Base-by-base conservation (phyloP, 2,329 filamentous ascomycete species). In the Pseudogymnoascus sp. region DNA sequence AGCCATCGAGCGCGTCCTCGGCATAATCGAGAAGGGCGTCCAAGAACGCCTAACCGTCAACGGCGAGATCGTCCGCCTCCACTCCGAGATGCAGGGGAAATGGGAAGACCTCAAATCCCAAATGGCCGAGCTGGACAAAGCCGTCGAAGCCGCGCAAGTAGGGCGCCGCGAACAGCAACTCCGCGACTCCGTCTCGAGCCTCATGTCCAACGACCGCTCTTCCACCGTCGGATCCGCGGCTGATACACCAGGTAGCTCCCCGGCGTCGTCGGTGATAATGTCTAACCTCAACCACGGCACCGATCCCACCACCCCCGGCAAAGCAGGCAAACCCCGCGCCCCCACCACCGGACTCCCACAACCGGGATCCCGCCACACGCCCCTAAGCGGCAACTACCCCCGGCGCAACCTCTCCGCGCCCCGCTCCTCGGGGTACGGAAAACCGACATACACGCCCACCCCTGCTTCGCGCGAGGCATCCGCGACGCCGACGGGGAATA, bases 21-120 rank as follows among this genome's bases (percentile, higher is more conserved):
- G 89, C 41, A 96, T 98, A 73, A 97, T 98, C 61, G 92, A 97
- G 70, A 93, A 92, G 73, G 95, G 95, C n/a, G 89, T 98, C 71
- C 90, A 90, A 73, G 92, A 98, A 72, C 86, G 95, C n/a, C 80
- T 97, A 61, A 98, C 95, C 0, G 92, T 98, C 63, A 98, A 99
- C 73, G 95, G 95, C 51, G 95, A 98, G 76, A 95, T 98, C 67
- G 77, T 98, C 28, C 86, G 92, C 51, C 80, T 98, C 34, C 89
- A 96, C 71, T 85, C 86, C 6, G 93, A 98, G 71, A 89, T 97
- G 79, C 88, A 92, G 71, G 81, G 85, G n/a, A 88, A 89, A 70
- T 96, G 93, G 85, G 84, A 88, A 68, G 83, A 85, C 3, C 79
- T 97, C 62, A 91, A 92, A 72, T 81, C 83, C 13, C 85, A 90